Percentiles rank a stretch among this genome's conserved stretches.
Conservation (phyloP, 352 stramenopile genomes). For the Plasmopara viticola region DNA sequence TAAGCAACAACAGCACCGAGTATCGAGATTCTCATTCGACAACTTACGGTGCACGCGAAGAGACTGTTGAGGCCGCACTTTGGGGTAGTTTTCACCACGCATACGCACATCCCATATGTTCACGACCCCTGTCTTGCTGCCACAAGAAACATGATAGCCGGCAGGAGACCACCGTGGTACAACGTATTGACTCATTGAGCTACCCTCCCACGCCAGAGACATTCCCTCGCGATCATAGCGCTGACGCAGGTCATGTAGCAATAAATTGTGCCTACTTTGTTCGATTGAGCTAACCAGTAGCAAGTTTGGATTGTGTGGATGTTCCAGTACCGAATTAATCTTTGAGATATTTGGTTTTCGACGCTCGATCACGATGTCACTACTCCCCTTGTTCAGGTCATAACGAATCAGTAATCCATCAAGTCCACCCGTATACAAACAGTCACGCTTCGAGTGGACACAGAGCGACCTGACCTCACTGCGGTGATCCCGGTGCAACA, state of each 20-base stretch:
- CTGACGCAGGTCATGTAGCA: constrained; percentile 71
- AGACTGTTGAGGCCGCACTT: constrained; percentile 64
- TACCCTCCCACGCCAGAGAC: constrained; percentile 59
- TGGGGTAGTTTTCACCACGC: constrained; percentile 45
- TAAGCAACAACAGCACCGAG: constrained; percentile 5
- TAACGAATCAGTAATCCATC: constrained; percentile 70
- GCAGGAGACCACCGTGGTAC: constrained; percentile 74
- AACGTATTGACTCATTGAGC: constrained; percentile 80
- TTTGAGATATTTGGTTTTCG: constrained; percentile 74
- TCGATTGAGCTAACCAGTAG: constrained; percentile 72
- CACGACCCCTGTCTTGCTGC: constrained; percentile 54
- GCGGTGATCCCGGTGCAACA: constrained; percentile 67
- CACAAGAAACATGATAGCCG: constrained; percentile 63
- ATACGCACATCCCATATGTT: constrained; percentile 79
- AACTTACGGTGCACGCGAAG: constrained; percentile 72
- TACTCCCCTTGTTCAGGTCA: constrained; percentile 44
- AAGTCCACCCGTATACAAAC: constrained; percentile 62
- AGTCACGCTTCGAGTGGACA: constrained; percentile 63
- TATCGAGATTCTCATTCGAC: neutral
- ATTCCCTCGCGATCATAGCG: constrained; percentile 42
- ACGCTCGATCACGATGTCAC: constrained; percentile 51
- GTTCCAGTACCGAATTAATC: constrained; percentile 78
- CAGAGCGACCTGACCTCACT: constrained; percentile 75
- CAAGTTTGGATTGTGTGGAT: constrained; percentile 78
- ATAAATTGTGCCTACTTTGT: constrained; percentile 50